Evolutionary conservation across 257 asterid species (phyloP).

Genomic region (Capsicum baccatum): DNA sequence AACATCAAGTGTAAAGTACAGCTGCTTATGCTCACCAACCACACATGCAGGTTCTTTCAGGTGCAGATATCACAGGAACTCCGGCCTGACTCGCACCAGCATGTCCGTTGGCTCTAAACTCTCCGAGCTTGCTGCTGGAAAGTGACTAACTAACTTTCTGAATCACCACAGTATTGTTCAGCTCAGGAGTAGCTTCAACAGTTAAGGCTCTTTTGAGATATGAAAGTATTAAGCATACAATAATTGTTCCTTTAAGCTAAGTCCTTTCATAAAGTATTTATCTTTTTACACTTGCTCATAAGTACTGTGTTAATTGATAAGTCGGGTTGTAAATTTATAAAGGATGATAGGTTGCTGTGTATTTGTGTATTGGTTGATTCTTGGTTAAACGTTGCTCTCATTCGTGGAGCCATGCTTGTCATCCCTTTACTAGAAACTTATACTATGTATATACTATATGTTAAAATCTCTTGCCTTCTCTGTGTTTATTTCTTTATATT

Average conservation of each 20-base stretch:
- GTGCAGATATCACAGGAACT: slow-evolving; percentile 37
- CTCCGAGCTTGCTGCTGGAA: slow-evolving; percentile 30
- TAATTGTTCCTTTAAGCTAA: not conserved
- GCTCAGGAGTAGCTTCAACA: not conserved
- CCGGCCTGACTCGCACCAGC: slow-evolving; percentile 28
- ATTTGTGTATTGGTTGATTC: slow-evolving; percentile 3
- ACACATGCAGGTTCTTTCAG: slow-evolving; percentile 42
- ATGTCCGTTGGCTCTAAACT: slow-evolving; percentile 32
- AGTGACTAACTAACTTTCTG: slow-evolving; percentile 21
- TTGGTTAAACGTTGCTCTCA: not conserved
- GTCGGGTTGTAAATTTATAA: not conserved
- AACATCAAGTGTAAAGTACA: slow-evolving; percentile 38
- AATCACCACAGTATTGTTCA: not conserved
- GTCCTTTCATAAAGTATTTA: not conserved
- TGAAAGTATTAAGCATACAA: slow-evolving; percentile 17
- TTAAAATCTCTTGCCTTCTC: not conserved
- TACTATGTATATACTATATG: not conserved
- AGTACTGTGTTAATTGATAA: not conserved
- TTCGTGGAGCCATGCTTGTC: not conserved
- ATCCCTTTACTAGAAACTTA: not conserved
- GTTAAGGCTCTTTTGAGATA: not conserved
- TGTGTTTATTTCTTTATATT: not conserved
- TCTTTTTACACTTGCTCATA: not conserved
- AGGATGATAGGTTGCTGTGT: not conserved
- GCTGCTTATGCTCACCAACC: slow-evolving; percentile 50